A percentile compares a stretch with the other conserved stretches of the same genome.
phyloP scores from a whole-genome alignment of 495 filamentous ascomycete genomes.

The Trichoderma parareesei region DNA sequence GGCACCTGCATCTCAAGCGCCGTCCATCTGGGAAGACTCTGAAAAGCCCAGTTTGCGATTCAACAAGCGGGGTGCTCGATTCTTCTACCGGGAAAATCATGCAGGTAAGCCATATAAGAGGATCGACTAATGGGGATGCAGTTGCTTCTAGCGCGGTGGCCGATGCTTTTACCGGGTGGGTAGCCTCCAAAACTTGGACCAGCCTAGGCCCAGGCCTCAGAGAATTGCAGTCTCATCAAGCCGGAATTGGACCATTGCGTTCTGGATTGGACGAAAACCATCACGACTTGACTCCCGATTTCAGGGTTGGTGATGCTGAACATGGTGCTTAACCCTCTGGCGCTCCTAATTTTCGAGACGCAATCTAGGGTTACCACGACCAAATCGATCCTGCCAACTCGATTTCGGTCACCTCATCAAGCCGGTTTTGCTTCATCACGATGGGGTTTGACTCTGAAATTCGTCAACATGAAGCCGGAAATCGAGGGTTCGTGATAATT shows the following conservation, averaged over 20 bases:
- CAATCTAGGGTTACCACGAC: neutral
- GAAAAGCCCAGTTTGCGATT: neutral
- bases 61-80: neutral
- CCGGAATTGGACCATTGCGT: neutral
- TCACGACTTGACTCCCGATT: neutral
- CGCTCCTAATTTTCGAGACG: neutral
- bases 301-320: neutral
- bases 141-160: neutral
- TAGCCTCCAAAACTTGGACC: neutral
- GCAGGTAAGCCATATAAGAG: neutral
- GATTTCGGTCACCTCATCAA: neutral
- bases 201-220: neutral
- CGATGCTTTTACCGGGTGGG: neutral
- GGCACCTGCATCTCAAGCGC: neutral
- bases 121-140: neutral
- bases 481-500: neutral
- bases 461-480: neutral
- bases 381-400: neutral
- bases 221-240: slow-evolving; percentile 1
- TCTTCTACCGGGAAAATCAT: neutral
- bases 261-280: neutral
- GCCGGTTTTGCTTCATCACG: neutral
- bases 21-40: neutral
- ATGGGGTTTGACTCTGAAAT: neutral
- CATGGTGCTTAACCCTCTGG: neutral